Conservation (phyloP, 2,329 filamentous ascomycete species). For the Nemania sp. region DNA sequence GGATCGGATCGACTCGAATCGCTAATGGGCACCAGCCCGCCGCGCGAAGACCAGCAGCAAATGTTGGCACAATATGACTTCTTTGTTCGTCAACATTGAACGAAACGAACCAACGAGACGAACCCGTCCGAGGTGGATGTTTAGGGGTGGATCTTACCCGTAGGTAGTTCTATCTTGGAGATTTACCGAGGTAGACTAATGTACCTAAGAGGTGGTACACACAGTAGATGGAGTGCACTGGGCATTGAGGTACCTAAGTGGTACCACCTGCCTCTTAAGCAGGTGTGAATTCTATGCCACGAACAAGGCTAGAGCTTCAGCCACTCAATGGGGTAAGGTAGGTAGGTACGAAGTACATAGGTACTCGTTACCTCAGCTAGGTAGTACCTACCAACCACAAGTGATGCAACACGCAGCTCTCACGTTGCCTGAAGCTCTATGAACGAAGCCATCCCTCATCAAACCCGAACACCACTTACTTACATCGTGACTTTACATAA, state of each 20-base stretch:
- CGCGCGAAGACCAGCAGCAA: too few species aligned
- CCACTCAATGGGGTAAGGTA: too few species aligned
- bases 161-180: too few species aligned
- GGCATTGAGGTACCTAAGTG: conserved; percentile 1
- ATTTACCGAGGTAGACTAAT: too few species aligned
- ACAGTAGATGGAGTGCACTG: too few species aligned
- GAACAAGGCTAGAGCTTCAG: too few species aligned
- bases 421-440: conserved; percentile 29
- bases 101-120: too few species aligned
- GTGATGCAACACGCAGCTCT: conserved; percentile 42
- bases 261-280: background rate
- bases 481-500: background rate
- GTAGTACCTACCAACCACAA: conserved; percentile 29
- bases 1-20: too few species aligned
- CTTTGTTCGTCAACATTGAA: conserved; percentile 13
- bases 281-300: too few species aligned
- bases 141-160: background rate
- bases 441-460: conserved; percentile 25
- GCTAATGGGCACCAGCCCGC: too few species aligned
- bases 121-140: background rate
- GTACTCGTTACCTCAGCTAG: background rate
- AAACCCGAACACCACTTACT: conserved; percentile 9
- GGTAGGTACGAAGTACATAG: too few species aligned
- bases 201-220: too few species aligned
- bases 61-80: background rate